phyloP scores from a whole-genome alignment of 2,329 filamentous ascomycete species.

The Penicillium italicum region DNA sequence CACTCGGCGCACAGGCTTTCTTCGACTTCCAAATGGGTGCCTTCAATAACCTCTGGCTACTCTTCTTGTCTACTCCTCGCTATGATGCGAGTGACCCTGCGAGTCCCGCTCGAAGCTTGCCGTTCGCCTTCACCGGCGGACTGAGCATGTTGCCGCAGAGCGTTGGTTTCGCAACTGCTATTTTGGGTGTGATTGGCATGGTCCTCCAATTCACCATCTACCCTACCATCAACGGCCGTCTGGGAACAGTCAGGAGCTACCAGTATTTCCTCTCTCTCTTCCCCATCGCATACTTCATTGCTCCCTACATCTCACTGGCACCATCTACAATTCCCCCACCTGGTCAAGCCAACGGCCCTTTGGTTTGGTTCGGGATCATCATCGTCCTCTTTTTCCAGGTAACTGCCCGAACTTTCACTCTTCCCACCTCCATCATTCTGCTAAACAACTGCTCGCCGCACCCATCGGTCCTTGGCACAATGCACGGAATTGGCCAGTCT shows the following conservation, averaged over 20 bases:
- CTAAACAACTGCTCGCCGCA: slow-evolving; percentile 60
- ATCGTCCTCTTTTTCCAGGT: slow-evolving; percentile 67
- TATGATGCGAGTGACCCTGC: slow-evolving; percentile 43
- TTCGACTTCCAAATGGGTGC: slow-evolving; percentile 70
- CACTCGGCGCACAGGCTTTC: slow-evolving; percentile 62
- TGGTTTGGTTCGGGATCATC: slow-evolving; percentile 64
- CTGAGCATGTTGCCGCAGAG: slow-evolving; percentile 66
- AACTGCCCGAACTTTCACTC: slow-evolving; percentile 65
- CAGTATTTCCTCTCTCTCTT: slow-evolving; percentile 66
- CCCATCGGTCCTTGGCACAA: slow-evolving; percentile 56
- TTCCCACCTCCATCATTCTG: slow-evolving; percentile 58
- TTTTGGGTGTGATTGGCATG: slow-evolving; percentile 71
- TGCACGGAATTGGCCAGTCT: slow-evolving; percentile 58
- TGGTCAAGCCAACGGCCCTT: slow-evolving; percentile 38
- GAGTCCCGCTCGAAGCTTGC: slow-evolving; percentile 46
- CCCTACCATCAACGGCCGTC: slow-evolving; percentile 61
- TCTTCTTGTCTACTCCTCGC: slow-evolving; percentile 72
- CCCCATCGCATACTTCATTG: slow-evolving; percentile 66
- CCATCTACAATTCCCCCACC: slow-evolving; percentile 52
- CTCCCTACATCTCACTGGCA: slow-evolving; percentile 68
- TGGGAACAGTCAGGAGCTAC: slow-evolving; percentile 67
- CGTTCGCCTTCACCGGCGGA: slow-evolving; percentile 64
- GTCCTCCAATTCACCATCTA: slow-evolving; percentile 68
- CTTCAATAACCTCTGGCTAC: slow-evolving; percentile 72
- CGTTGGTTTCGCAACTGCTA: slow-evolving; percentile 71